These are phyloP conservation scores for Colletotrichum shisoi DNA, from an alignment of 2,329 filamentous ascomycete genomes.

Conservation along the genomic window DNA sequence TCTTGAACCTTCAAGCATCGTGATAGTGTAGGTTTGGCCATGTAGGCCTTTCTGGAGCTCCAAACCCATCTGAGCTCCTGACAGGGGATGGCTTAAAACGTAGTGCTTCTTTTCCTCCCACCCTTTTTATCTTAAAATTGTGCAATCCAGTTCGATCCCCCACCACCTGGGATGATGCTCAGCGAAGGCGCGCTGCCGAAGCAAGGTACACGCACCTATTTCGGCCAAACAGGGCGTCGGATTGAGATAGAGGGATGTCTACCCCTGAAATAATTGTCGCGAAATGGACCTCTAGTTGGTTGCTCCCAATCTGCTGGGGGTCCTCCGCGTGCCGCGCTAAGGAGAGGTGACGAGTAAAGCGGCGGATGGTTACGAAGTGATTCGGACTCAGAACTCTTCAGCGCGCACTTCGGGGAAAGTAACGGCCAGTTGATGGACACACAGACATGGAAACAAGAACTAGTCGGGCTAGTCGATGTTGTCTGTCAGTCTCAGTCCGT, in stretches of 20 bases:
- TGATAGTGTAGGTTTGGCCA: not conserved
- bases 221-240: slow-evolving; percentile 31
- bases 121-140: slow-evolving; percentile 24
- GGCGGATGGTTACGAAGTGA: slow-evolving; percentile 8
- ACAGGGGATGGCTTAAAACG: slow-evolving; percentile 27
- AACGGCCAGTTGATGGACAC: slow-evolving; percentile 10
- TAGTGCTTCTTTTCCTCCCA: slow-evolving; percentile 30
- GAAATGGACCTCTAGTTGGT: slow-evolving; percentile 3
- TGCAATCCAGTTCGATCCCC: slow-evolving; percentile 35
- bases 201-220: slow-evolving; percentile 28
- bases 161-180: slow-evolving; percentile 22
- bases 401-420: slow-evolving; percentile 5
- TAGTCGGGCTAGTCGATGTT: not conserved
- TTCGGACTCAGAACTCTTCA: slow-evolving; percentile 21
- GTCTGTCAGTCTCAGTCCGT: slow-evolving; percentile 20
- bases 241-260: slow-evolving; percentile 30
- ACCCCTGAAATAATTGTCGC: slow-evolving; percentile 17
- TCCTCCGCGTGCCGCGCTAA: slow-evolving; percentile 7
- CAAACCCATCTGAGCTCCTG: slow-evolving; percentile 26
- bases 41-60: slow-evolving; percentile 2
- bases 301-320: not conserved
- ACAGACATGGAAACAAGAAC: slow-evolving; percentile 15
- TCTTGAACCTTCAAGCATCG: not conserved
- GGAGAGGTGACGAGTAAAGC: slow-evolving; percentile 15
- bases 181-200: slow-evolving; percentile 17